Conservation (phyloP, 495 filamentous ascomycete species). For the Tuber microsphaerosporum region DNA sequence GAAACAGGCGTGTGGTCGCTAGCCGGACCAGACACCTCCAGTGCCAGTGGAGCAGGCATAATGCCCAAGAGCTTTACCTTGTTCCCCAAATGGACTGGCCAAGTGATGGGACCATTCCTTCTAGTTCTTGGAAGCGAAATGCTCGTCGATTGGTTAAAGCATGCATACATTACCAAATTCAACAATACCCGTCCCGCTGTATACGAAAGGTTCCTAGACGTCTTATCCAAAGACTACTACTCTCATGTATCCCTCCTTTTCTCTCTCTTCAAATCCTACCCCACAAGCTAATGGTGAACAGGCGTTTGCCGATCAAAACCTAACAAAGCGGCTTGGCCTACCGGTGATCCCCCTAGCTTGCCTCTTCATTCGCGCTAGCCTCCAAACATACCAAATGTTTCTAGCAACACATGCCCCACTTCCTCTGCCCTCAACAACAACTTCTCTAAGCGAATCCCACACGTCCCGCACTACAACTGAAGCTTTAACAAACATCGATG, state of each 20-base stretch:
- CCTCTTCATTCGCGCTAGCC: constrained; percentile 86
- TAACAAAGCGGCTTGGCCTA: constrained; percentile 82
- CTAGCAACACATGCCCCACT: constrained; percentile 74
- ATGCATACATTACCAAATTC: constrained; percentile 96
- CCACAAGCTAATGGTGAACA: constrained; percentile 32
- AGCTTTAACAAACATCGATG: constrained; percentile 66
- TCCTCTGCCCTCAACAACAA: constrained; percentile 59
- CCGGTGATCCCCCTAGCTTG: constrained; percentile 88
- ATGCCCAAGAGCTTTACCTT: constrained; percentile 82
- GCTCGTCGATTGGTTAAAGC: constrained; percentile 95
- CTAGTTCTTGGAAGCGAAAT: constrained; percentile 92
- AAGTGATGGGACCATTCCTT: constrained; percentile 84
- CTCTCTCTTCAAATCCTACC: background rate
- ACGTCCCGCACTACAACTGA: constrained; percentile 63
- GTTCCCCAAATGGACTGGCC: constrained; percentile 76
- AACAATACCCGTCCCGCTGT: constrained; percentile 88
- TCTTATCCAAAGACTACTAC: constrained; percentile 95
- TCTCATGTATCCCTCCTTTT: constrained; percentile 57
- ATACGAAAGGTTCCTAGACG: constrained; percentile 81
- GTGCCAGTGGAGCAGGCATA: constrained; percentile 53
- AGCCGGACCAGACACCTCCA: constrained; percentile 42
- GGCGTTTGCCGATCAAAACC: constrained; percentile 82
- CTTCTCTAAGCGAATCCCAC: constrained; percentile 54
- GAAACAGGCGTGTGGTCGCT: constrained; percentile 70
- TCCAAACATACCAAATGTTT: constrained; percentile 99